These are phyloP conservation scores for Peronospora tabacina DNA, from an alignment of 352 stramenopile species.

Conservation along the genomic window DNA sequence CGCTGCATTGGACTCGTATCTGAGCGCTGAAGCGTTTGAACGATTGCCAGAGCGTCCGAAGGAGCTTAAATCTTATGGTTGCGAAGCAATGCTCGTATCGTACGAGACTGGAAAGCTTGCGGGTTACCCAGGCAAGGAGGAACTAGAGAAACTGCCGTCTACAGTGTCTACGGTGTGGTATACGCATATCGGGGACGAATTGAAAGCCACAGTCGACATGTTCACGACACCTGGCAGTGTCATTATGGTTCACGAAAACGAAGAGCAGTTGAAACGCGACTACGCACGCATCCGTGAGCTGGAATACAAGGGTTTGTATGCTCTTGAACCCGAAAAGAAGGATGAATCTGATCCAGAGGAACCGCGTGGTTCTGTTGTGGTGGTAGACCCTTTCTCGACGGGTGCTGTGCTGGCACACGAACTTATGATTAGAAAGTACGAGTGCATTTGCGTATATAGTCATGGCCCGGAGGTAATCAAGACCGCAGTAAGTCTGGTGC, in stretches of 20 bases:
- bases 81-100: slow-evolving; percentile 89
- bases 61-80: slow-evolving; percentile 70
- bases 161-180: slow-evolving; percentile 79
- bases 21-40: slow-evolving; percentile 61
- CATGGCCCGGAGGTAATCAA: slow-evolving; percentile 80
- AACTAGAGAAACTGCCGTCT: slow-evolving; percentile 83
- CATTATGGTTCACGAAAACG: slow-evolving; percentile 74
- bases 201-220: slow-evolving; percentile 84
- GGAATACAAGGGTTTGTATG: slow-evolving; percentile 65
- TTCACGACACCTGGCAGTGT: slow-evolving; percentile 84
- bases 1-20: slow-evolving; percentile 81
- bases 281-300: slow-evolving; percentile 83
- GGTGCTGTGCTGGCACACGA: slow-evolving; percentile 91
- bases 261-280: slow-evolving; percentile 66
- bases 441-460: slow-evolving; percentile 85
- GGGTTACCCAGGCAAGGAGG: slow-evolving; percentile 71
- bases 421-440: slow-evolving; percentile 84
- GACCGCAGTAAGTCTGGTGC: slow-evolving; percentile 65
- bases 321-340: slow-evolving; percentile 25
- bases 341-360: slow-evolving; percentile 4
- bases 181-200: slow-evolving; percentile 46
- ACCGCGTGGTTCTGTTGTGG: slow-evolving; percentile 71
- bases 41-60: slow-evolving; percentile 38
- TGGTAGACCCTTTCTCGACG: slow-evolving; percentile 95
- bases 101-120: slow-evolving; percentile 82